Evolutionary conservation across 1,139 yeast genomes (phyloP).

Genomic region (Hansenula sp.): DNA sequence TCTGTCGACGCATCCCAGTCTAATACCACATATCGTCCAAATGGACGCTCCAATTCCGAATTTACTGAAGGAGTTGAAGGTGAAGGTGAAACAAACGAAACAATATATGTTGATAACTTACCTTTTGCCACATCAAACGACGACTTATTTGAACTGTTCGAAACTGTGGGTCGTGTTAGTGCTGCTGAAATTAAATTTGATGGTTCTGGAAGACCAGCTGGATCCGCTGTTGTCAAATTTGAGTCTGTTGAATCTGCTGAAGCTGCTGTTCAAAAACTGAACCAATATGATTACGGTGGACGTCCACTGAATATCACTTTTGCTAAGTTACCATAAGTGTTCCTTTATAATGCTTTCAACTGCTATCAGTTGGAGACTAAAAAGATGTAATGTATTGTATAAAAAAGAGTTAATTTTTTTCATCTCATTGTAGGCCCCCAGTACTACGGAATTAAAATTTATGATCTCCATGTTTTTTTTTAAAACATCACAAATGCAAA

Average conservation of each 20-base stretch:
- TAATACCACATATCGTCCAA: background rate
- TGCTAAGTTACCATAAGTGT: slow-evolving; percentile 30
- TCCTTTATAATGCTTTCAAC: too few relatives aligned
- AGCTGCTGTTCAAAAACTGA: slow-evolving; percentile 66
- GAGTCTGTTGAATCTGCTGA: slow-evolving; percentile 67
- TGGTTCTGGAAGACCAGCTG: slow-evolving; percentile 66
- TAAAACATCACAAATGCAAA: too few relatives aligned
- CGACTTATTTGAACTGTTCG: slow-evolving; percentile 82
- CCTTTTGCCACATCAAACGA: slow-evolving; percentile 87
- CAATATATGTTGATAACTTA: slow-evolving; percentile 70
- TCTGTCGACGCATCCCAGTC: slow-evolving; percentile 1
- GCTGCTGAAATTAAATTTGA: slow-evolving; percentile 76
- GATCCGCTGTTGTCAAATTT: slow-evolving; percentile 81
- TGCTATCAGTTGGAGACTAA: background rate
- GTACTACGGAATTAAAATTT: too few relatives aligned
- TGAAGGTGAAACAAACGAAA: slow-evolving; percentile 59
- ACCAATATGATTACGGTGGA: slow-evolving; percentile 82
- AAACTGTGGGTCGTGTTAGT: slow-evolving; percentile 73
- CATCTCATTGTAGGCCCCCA: too few relatives aligned
- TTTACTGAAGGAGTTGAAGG: slow-evolving; percentile 64
- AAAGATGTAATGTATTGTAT: too few relatives aligned
- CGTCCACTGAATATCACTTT: slow-evolving; percentile 64
- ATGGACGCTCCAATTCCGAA: slow-evolving; percentile 31
- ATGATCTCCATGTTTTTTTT: too few relatives aligned
- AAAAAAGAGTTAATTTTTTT: too few relatives aligned